Conservation (phyloP, 768 basidiomycete species). For the Exidia glandulosa region DNA sequence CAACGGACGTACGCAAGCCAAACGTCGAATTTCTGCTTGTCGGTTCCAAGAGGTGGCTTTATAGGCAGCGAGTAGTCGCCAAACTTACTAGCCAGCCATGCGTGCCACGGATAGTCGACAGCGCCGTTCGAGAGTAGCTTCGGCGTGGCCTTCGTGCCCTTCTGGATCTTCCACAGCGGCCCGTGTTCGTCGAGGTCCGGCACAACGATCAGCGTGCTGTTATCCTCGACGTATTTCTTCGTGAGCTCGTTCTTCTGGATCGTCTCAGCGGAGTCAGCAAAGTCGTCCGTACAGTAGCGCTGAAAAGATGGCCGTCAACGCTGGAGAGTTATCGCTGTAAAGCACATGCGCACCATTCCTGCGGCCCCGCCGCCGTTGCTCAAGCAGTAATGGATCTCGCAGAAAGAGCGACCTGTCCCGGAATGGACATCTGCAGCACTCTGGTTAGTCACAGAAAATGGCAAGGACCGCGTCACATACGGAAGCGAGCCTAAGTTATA, state of each 20-base stretch:
- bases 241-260: conserved; percentile 4
- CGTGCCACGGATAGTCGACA: conserved; percentile 16
- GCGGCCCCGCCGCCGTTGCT: conserved; percentile 9
- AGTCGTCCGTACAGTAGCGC: conserved; percentile 2
- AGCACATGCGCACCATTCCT: not conserved
- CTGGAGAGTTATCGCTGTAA: not conserved
- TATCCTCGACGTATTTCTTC: conserved; percentile 5
- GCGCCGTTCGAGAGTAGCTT: conserved; percentile 10
- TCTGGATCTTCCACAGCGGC: conserved; percentile 12
- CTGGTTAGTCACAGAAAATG: not conserved
- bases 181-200: conserved; percentile 13
- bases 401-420: conserved; percentile 9
- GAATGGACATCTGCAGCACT: conserved; percentile 5
- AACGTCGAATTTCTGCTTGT: conserved; percentile 11
- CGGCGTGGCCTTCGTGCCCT: conserved; percentile 4
- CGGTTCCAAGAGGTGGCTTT: conserved; percentile 3
- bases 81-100: conserved; percentile 11
- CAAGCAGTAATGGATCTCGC: conserved; percentile 14
- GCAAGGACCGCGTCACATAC: not conserved
- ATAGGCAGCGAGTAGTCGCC: not conserved
- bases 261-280: conserved; percentile 1
- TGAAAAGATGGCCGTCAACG: not conserved
- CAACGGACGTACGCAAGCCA: conserved; percentile 7
- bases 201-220: conserved; percentile 8
- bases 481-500: not conserved